Conservation (phyloP, 2,329 filamentous ascomycete genomes). For the Pseudomassariella vexata region DNA sequence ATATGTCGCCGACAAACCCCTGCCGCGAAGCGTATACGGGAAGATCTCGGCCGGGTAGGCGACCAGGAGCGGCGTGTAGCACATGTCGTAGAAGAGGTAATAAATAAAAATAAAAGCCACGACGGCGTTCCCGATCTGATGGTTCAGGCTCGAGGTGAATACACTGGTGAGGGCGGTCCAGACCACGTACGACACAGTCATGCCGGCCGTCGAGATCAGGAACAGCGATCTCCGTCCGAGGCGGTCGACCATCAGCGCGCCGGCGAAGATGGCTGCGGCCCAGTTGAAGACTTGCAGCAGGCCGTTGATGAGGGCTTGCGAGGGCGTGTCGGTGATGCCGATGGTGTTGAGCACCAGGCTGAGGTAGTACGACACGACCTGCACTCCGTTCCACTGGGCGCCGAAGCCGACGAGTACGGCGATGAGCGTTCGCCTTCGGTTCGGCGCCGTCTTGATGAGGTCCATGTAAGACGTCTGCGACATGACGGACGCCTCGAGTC, state of each 20-base stretch:
- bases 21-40: slow-evolving; percentile 15
- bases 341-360: slow-evolving; percentile 23
- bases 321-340: slow-evolving; percentile 23
- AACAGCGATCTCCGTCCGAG: slow-evolving; percentile 16
- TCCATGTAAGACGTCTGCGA: slow-evolving; percentile 38
- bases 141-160: slow-evolving; percentile 6
- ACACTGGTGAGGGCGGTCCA: slow-evolving; percentile 9
- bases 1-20: slow-evolving; percentile 13
- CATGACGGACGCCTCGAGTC: slow-evolving; percentile 37
- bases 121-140: slow-evolving; percentile 15
- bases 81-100: slow-evolving; percentile 26
- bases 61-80: slow-evolving; percentile 22
- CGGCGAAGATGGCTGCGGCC: neutral
- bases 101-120: slow-evolving; percentile 28
- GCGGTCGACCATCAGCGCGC: slow-evolving; percentile 9
- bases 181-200: slow-evolving; percentile 9
- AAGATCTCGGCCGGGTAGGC: slow-evolving; percentile 24
- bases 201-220: slow-evolving; percentile 12
- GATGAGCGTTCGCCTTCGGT: slow-evolving; percentile 48
- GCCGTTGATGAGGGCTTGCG: slow-evolving; percentile 28
- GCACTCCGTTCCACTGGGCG: slow-evolving; percentile 40
- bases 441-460: slow-evolving; percentile 43
- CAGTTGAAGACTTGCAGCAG: slow-evolving; percentile 12
- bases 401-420: slow-evolving; percentile 48
- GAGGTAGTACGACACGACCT: slow-evolving; percentile 29